Evolutionary conservation across 2,329 filamentous ascomycete species (phyloP), one percentile per base, ranked within the genome.

Genomic region (Colletotrichum tropicicola): DNA sequence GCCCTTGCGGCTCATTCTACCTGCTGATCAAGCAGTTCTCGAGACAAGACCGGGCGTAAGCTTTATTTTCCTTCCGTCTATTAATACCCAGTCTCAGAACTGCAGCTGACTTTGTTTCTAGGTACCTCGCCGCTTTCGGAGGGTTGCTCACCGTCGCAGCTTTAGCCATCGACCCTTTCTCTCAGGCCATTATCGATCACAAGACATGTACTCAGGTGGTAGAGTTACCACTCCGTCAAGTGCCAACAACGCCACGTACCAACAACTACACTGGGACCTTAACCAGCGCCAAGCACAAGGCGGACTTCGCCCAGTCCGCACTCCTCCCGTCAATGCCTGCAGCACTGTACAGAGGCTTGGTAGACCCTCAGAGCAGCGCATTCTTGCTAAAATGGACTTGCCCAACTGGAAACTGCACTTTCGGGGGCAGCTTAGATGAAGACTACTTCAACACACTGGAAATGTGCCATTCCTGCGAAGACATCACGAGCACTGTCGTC

Each of bases 171-270:
- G 51, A 55, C 21, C 51, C 51, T 13, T 55, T 55, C 25, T 55
- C 51, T 5, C 51, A 55, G 37, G 51, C 51, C 51, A 43, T 44
- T 12, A 23, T 44, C 35, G 21, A 55, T 35, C 51, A 55, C 35
- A 44, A 21, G 12, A 19, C 32, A 3, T 53, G 49, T 25, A 4
- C 19, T 23, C 30, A 39, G 21, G 32, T 13, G 10, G 32, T 35
- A 12, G 12, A 35, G 13, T 3, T 25, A 10, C 23, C 19, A 27
- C 6, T 9, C 21, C 6, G 15, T 13, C n/a, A 25, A 17, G 19
- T 17, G 13, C 12, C 30, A 5, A 13, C 13, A 3, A 53, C 49
- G 2, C 21, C 32, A 21, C 28, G 32, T 10, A 39, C 49, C 28
- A 53, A 53, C 32, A 53, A 53, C 49, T 53, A 53, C 32, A 53